A percentile compares a stretch with the other conserved stretches of the same genome.
These are phyloP conservation scores for Xylaria sp. DNA, from an alignment of 2,329 filamentous ascomycete genomes.

Conservation along the genomic window DNA sequence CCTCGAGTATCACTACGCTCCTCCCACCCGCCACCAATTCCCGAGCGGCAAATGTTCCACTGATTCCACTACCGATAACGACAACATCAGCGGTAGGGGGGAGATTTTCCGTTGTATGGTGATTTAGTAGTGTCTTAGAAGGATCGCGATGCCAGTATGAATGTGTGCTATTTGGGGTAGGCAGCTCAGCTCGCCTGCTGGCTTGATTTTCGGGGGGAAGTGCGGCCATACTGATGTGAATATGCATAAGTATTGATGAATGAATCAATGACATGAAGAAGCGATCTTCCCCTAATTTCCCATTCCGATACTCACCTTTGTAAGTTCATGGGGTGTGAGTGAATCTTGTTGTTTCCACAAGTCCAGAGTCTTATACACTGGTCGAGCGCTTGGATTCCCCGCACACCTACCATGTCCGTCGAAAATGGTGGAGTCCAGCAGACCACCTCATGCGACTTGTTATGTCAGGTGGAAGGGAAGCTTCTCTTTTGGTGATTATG, in stretches of 20 bases:
- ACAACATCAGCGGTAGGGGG: conserved; percentile 74
- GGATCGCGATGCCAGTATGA: conserved; percentile 82
- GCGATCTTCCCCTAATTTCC: background rate
- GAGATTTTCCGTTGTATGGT: conserved; percentile 72
- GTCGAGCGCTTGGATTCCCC: conserved; percentile 13
- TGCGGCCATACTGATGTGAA: conserved; percentile 11
- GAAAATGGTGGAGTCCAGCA: conserved; percentile 16
- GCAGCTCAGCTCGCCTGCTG: conserved; percentile 61
- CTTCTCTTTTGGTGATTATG: background rate
- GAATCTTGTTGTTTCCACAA: background rate
- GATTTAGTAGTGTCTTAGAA: conserved; percentile 71
- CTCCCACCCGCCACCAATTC: conserved; percentile 65
- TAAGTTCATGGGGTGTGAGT: background rate
- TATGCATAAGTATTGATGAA: background rate
- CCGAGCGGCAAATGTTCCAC: conserved; percentile 76
- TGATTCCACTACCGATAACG: conserved; percentile 80
- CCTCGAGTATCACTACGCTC: conserved; percentile 78
- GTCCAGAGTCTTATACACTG: background rate
- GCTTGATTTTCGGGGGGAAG: conserved; percentile 15
- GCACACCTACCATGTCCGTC: conserved; percentile 7
- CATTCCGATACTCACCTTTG: background rate
- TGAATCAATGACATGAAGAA: background rate
- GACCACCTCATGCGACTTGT: conserved; percentile 25
- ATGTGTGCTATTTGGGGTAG: conserved; percentile 67
- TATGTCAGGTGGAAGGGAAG: conserved; percentile 3